Conservation (phyloP, 345 rosid species). For the Eutrema japonicum region DNA sequence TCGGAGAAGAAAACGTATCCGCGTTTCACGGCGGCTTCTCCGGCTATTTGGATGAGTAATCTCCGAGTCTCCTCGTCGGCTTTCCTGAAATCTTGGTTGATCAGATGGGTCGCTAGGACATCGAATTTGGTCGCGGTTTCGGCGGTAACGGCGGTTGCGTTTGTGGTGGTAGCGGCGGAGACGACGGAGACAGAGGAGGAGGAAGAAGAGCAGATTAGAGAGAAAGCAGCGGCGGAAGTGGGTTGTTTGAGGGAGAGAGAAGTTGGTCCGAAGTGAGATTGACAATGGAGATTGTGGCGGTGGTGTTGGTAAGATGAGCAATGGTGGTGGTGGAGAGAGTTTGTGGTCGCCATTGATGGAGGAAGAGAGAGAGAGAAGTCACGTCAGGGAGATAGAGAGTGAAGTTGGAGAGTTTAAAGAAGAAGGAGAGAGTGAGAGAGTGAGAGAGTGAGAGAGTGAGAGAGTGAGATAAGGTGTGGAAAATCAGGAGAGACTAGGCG, state of each 20-base stretch:
- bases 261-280: constrained; percentile 47
- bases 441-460: constrained; percentile 25
- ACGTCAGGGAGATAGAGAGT: constrained; percentile 41
- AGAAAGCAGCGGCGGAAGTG: constrained; percentile 45
- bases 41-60: constrained; percentile 74
- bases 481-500: constrained; percentile 47
- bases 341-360: constrained; percentile 47
- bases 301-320: constrained; percentile 42
- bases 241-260: constrained; percentile 48
- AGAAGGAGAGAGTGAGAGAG: constrained; percentile 36
- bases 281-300: constrained; percentile 43
- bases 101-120: constrained; percentile 66
- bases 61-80: constrained; percentile 95
- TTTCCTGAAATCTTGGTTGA: constrained; percentile 64
- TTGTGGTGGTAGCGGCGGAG: constrained; percentile 38
- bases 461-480: constrained; percentile 37
- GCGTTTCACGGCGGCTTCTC: constrained; percentile 74
- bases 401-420: constrained; percentile 46
- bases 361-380: constrained; percentile 30
- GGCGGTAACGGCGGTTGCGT: constrained; percentile 44
- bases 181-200: constrained; percentile 41
- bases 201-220: constrained; percentile 42
- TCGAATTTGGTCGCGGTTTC: constrained; percentile 59
- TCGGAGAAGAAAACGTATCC: constrained; percentile 98
- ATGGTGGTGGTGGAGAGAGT: constrained; percentile 42